Base-by-base conservation (phyloP, 805 yeast species). In the Saturnispora zaruensis region DNA sequence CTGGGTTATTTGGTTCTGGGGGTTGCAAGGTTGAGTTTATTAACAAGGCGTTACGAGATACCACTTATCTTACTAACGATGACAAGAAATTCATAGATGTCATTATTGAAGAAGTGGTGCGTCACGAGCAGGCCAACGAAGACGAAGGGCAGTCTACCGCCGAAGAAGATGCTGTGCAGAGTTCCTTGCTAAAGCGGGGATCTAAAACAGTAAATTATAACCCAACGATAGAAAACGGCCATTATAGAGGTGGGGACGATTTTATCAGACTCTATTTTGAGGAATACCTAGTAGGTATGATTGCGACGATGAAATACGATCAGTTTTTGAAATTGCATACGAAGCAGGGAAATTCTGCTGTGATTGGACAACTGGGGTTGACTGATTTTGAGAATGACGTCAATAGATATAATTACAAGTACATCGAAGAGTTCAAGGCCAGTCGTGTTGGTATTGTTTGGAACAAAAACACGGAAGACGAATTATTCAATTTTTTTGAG, bases 261-360 rank as follows among this genome's bases (percentile, higher is more conserved):
- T 87, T 82, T 60, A 82, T 93, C 30, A 69, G 98, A 47, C 76
- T 81, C 67, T 88, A 82, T 59, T 90, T 91, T 65, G 99, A 93
- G 61, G 97, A 90, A 59, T 93, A 93, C 61, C 66, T 90, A 24
- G 75, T 84, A 51, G 87, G 95, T 9, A 64, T 93, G 54, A 63
- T 91, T 23, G 73, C 95, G 0, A 74, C 86, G 24, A 80, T 78
- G 21, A 84, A 95, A 64, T 85, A 82, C 57, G 76, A 76, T 55
- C 79, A 74, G 45, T 87, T 82, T 59, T 57, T 76, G 9, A 63
- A 25, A 9, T 32, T 41, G 3, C 37, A 56, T 24, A 24, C 13
- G 4, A 24, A 6, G 7, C 18, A 14, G 13, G 45, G 41, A 3
- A 32, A 47, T 8, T 37, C 26, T 23, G 13, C 26, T 5, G 21